Evolutionary conservation across 1,284 basidiomycete genomes (phyloP), one percentile per base, ranked within the genome.

Genomic region (Pseudozyma thailandica): DNA sequence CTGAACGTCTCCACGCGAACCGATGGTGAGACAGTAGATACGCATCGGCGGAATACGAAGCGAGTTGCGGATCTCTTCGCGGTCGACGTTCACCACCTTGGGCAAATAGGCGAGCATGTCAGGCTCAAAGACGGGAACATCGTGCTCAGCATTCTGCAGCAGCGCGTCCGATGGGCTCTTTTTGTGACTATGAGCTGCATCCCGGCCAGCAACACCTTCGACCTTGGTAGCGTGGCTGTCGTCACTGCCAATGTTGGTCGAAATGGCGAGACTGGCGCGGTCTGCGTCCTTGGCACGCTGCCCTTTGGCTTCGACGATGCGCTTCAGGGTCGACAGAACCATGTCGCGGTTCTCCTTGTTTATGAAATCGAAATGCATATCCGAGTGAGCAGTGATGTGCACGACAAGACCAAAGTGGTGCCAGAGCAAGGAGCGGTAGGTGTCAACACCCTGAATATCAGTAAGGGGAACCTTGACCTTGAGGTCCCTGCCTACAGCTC

Each of bases 1-100:
- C 73, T 87, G 86, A 27, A 87, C 86, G 60, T 87, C 87, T 3
- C 86, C 87, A 25, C 87, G 82, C 33, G 85, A 86, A 21, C 87
- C 87, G 33, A 87, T 87, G 23, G 86, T 87, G 31, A 87, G 70
- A 37, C 73, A 75, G 50, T 70, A 69, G 52, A 78, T 66, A 15
- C 72, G 63, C 74, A 74, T 74, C 23, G 70, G 75, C 33, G 46
- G 42, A 27, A 78, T 46, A 16, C 55, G 62, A 23, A 57, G 30
- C 7, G 46, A 12, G 16, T 61, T 31, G n/a, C 56, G 50, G 12
- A 55, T 21, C 6, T 25, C 3, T 25, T 30, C 20, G 30, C 43
- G 35, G 27, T 63, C 63, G 10, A 70, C 20, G 27, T 78, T 76
- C 63, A 78, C 65, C 21, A 73, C 50, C 50, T 57, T 71, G 35